phyloP scores from a whole-genome alignment of 495 filamentous ascomycete species.

The Platismatia glauca region DNA sequence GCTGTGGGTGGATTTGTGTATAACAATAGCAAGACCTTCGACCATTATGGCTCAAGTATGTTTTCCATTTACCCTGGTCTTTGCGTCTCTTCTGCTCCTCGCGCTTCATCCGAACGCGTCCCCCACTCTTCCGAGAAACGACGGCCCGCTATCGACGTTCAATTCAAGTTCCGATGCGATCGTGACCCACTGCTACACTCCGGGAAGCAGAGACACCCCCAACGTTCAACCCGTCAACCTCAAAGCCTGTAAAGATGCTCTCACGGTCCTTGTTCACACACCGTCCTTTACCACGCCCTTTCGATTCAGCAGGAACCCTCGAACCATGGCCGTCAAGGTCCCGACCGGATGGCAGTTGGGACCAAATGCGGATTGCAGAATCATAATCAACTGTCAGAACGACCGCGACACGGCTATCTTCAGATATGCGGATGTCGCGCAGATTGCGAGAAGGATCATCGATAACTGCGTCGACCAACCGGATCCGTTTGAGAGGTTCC shows the following conservation, averaged over 20 bases:
- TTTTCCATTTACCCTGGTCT: not conserved
- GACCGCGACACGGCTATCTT: not conserved
- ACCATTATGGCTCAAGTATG: no score
- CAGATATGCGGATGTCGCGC: not conserved
- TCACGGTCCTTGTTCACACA: not conserved
- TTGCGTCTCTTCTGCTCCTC: not conserved
- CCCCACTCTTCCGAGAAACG: not conserved
- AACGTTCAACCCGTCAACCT: not conserved
- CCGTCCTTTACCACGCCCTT: not conserved
- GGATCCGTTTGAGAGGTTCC: not conserved
- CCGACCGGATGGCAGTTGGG: not conserved
- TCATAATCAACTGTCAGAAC: conserved; percentile 5
- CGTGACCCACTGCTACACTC: not conserved
- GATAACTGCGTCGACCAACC: not conserved
- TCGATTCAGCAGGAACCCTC: conserved; percentile 1
- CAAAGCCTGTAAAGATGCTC: not conserved
- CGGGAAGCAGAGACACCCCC: not conserved
- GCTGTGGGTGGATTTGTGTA: not conserved
- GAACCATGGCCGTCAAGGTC: not conserved
- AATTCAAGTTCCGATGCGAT: not conserved
- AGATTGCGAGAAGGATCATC: not conserved
- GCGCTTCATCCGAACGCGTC: no score
- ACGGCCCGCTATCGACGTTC: not conserved
- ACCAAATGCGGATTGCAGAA: not conserved
- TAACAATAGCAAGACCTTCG: not conserved